A percentile compares a stretch with the other conserved stretches of the same genome.
These are phyloP conservation scores for Penicillium subrubescens DNA, from an alignment of 495 filamentous ascomycete species.

Conservation along the genomic window DNA sequence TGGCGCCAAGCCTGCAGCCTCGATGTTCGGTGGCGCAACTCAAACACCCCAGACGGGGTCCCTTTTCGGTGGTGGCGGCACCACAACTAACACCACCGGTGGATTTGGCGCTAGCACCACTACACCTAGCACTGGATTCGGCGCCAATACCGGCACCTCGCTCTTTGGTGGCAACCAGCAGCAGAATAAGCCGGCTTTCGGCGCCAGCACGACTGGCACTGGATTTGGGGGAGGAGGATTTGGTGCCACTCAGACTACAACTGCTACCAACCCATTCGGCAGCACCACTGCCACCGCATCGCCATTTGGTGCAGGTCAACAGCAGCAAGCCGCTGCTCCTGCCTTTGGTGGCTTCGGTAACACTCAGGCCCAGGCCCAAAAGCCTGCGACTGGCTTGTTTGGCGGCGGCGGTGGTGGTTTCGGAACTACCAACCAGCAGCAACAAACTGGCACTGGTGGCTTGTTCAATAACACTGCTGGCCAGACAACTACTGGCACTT, in stretches of 20 bases:
- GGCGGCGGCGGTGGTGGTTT: conserved; percentile 44
- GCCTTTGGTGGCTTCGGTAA: conserved; percentile 49
- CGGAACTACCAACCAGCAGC: conserved; percentile 42
- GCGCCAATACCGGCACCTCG: conserved; percentile 35
- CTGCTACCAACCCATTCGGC: conserved; percentile 39
- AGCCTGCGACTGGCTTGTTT: conserved; percentile 41
- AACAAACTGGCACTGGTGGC: conserved; percentile 34
- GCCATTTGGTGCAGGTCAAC: conserved; percentile 45
- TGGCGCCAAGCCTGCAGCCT: conserved; percentile 40
- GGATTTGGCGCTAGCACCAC: conserved; percentile 37
- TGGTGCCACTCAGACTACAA: conserved; percentile 38
- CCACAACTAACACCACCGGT: conserved; percentile 29
- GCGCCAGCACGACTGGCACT: conserved; percentile 37
- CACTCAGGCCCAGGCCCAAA: conserved; percentile 47
- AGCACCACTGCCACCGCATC: conserved; percentile 31
- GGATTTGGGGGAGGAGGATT: conserved; percentile 42
- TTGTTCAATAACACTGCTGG: conserved; percentile 43
- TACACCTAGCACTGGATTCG: conserved; percentile 19
- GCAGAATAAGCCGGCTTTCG: conserved; percentile 43
- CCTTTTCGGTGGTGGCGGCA: conserved; percentile 39
- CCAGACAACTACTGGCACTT: background rate
- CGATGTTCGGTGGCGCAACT: conserved; percentile 39
- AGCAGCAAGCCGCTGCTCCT: conserved; percentile 40
- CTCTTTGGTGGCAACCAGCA: conserved; percentile 47
- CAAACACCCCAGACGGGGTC: conserved; percentile 33